Percentiles rank a stretch among this genome's conserved stretches.
Evolutionary conservation across 2,329 filamentous ascomycete genomes (phyloP).

Genomic region (Bretziella fagacearum): DNA sequence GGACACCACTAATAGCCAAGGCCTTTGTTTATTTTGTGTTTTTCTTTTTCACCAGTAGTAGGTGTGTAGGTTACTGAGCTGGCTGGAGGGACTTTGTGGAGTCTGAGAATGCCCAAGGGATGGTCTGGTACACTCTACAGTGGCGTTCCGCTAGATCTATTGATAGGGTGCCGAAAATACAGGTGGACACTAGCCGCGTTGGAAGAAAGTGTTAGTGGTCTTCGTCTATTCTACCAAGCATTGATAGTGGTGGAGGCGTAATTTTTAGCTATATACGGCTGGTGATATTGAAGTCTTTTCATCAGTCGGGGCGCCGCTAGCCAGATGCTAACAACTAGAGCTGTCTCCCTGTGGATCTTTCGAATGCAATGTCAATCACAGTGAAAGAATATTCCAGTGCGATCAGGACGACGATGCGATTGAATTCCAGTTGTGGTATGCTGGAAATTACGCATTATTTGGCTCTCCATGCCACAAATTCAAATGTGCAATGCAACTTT

Average conservation of each 20-base stretch:
- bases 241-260: neutral
- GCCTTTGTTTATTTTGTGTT: neutral
- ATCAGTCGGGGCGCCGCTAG: neutral
- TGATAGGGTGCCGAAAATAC: neutral
- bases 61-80: neutral
- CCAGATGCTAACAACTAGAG: neutral
- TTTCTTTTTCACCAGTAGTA: neutral
- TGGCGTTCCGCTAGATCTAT: neutral
- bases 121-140: neutral
- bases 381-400: neutral
- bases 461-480: neutral
- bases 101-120: slow-evolving; percentile 3
- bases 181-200: neutral
- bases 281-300: neutral
- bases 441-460: neutral
- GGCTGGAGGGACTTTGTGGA: neutral
- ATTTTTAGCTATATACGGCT: neutral
- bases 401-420: neutral
- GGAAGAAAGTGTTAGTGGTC: neutral
- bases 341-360: neutral
- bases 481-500: neutral
- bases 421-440: neutral
- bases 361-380: neutral
- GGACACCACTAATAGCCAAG: neutral
- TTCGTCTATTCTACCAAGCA: neutral